Percentiles rank a stretch among this genome's conserved stretches.
Evolutionary conservation across 208 protist species (phyloP).

Genomic region (Trypanosoma brucei): DNA sequence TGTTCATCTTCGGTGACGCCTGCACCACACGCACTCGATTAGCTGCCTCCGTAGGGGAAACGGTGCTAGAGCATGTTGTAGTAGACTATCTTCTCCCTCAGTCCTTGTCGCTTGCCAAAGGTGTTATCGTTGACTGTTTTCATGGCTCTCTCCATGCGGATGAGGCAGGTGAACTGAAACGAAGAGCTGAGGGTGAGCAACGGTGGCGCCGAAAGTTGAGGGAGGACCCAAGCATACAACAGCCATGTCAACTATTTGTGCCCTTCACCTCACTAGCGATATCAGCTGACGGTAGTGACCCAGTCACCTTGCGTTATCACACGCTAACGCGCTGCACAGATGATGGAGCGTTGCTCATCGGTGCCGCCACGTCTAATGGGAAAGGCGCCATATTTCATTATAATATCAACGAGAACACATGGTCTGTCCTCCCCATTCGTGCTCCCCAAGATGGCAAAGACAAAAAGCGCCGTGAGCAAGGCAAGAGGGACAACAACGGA

Average conservation of each 20-base stretch:
- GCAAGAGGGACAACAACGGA: background rate
- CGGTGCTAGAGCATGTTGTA: background rate
- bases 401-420: constrained; percentile 23
- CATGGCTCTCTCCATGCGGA: constrained; percentile 41
- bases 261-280: constrained; percentile 41
- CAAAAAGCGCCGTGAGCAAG: background rate
- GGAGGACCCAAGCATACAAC: constrained; percentile 29
- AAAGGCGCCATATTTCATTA: constrained; percentile 24
- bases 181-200: constrained; percentile 24
- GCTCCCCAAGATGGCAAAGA: background rate
- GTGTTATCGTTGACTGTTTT: constrained; percentile 51
- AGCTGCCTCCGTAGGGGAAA: background rate
- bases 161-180: constrained; percentile 22
- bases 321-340: constrained; percentile 47
- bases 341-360: constrained; percentile 46
- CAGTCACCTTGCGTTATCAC: constrained; percentile 31
- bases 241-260: constrained; percentile 27
- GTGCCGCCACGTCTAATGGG: constrained; percentile 19
- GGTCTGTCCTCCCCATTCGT: constrained; percentile 20
- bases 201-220: constrained; percentile 33
- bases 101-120: background rate
- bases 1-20: constrained; percentile 74
- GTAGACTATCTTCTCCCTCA: constrained; percentile 3
- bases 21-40: constrained; percentile 55
- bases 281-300: constrained; percentile 24